Evolutionary conservation across 2,329 filamentous ascomycete genomes (phyloP).

Genomic region (Penicillium sp.): DNA sequence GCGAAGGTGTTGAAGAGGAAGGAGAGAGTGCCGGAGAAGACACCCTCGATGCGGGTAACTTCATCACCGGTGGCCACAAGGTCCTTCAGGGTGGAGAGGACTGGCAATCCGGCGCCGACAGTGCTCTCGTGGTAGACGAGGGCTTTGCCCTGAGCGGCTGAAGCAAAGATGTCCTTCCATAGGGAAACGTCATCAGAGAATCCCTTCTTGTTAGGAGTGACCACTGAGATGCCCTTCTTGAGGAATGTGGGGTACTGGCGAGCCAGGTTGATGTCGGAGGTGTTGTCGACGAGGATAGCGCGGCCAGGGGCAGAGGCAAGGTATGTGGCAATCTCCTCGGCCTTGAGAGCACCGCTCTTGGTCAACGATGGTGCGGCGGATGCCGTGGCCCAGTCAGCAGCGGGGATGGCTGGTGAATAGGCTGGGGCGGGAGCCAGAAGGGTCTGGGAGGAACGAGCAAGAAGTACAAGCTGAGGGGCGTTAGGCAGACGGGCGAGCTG

Average conservation of each 20-base stretch:
- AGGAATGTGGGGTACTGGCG: conserved; percentile 81
- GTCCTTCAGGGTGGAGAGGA: conserved; percentile 91
- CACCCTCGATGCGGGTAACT: conserved; percentile 90
- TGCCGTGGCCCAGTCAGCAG: conserved; percentile 58
- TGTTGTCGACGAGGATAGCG: conserved; percentile 91
- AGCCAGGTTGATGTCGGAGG: conserved; percentile 84
- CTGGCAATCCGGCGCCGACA: conserved; percentile 87
- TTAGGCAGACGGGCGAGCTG: conserved; percentile 74
- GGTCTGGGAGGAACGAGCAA: conserved; percentile 82
- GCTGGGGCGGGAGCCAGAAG: conserved; percentile 71
- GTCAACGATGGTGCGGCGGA: conserved; percentile 63
- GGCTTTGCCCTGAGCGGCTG: conserved; percentile 64
- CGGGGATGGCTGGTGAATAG: conserved; percentile 64
- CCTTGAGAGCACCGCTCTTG: conserved; percentile 52
- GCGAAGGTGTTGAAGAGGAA: conserved; percentile 98
- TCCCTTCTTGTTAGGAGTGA: conserved; percentile 98
- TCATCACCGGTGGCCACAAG: conserved; percentile 92
- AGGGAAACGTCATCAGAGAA: conserved; percentile 80
- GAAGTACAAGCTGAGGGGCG: conserved; percentile 75
- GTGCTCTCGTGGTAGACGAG: conserved; percentile 95
- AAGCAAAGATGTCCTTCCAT: conserved; percentile 83
- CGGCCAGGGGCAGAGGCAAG: conserved; percentile 76
- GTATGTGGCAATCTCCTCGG: conserved; percentile 73
- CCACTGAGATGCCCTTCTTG: conserved; percentile 79
- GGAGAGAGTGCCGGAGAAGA: conserved; percentile 96